These are phyloP conservation scores for Bombardia bombarda DNA, from an alignment of 495 filamentous ascomycete species.

Conservation along the genomic window DNA sequence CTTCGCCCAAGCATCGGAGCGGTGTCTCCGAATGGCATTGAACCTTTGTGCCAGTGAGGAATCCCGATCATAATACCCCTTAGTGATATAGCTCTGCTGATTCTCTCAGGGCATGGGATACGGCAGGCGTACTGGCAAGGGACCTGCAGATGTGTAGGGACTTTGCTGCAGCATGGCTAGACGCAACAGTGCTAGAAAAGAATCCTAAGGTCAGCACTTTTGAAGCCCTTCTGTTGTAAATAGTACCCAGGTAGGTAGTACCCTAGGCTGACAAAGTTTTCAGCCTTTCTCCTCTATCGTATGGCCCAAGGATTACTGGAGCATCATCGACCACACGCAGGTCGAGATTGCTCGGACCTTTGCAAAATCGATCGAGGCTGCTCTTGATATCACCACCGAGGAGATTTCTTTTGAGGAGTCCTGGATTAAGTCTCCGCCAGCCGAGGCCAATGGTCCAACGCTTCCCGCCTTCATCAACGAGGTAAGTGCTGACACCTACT, in stretches of 20 bases:
- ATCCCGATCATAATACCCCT: no score
- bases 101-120: neutral
- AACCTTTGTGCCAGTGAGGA: neutral
- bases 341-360: neutral
- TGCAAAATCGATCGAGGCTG: neutral
- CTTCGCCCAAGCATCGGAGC: neutral
- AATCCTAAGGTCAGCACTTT: neutral
- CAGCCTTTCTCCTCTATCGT: neutral
- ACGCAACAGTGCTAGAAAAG: neutral
- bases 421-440: neutral
- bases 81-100: no score
- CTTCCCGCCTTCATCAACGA: neutral
- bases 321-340: neutral
- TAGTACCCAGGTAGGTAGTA: no score
- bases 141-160: neutral
- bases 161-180: neutral
- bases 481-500: neutral
- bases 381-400: neutral
- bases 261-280: no score
- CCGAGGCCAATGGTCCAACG: neutral
- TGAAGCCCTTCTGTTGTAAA: no score
- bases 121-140: neutral
- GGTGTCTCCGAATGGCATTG: neutral
- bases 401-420: neutral
- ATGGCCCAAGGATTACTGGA: neutral